Conservation (phyloP, 164 flowering plant genomes). For the Nymphaea thermarum region DNA sequence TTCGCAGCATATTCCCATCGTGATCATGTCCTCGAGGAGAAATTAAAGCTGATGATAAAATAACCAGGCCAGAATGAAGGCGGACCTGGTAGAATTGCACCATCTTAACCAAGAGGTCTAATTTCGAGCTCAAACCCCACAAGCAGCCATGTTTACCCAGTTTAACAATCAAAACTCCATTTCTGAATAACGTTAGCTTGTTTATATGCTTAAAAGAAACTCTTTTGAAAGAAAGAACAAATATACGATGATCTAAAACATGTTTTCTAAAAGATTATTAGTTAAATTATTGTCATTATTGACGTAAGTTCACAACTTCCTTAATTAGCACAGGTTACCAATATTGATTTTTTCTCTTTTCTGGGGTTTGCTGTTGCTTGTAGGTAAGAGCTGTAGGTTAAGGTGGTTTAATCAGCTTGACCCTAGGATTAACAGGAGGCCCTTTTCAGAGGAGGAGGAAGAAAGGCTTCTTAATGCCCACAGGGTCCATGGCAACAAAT, state of each 20-base stretch:
- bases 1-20: too few relatives aligned
- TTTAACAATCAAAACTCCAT: background rate
- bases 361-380: background rate
- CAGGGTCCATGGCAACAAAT: conserved; percentile 66
- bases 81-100: background rate
- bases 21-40: too few relatives aligned
- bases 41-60: too few relatives aligned
- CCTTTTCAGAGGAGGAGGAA: conserved; percentile 76
- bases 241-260: background rate
- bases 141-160: background rate
- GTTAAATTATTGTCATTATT: background rate
- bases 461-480: conserved; percentile 66
- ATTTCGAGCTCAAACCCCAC: too few relatives aligned
- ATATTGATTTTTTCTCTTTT: background rate
- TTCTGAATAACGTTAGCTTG: too few relatives aligned
- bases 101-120: background rate
- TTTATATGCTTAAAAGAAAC: background rate
- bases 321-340: background rate
- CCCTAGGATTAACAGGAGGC: conserved; percentile 73
- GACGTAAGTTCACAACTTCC: background rate
- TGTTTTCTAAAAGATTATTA: background rate
- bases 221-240: too few relatives aligned
- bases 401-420: conserved; percentile 94
- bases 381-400: conserved; percentile 85
- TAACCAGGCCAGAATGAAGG: background rate